Evolutionary conservation across 768 basidiomycete genomes (phyloP).

Genomic region (Leccinum obscurum): DNA sequence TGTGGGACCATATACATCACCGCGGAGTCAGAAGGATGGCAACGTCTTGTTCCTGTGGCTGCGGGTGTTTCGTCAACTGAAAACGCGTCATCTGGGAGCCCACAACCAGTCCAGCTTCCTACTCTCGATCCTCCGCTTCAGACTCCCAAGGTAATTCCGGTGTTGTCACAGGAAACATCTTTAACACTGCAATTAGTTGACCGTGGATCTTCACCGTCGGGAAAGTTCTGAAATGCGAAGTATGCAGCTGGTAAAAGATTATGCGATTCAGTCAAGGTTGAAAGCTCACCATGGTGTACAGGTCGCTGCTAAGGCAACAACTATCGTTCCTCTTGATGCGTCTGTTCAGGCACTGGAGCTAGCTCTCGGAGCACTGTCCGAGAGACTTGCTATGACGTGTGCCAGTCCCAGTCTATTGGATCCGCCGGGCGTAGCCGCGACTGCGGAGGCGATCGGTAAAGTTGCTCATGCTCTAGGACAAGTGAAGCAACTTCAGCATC

Average conservation of each 20-base stretch:
- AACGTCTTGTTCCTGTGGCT: slow-evolving; percentile 40
- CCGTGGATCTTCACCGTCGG: slow-evolving; percentile 19
- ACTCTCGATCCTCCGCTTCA: slow-evolving; percentile 33
- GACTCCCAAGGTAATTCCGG: slow-evolving; percentile 29
- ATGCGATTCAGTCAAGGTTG: background rate
- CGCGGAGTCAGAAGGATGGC: slow-evolving; percentile 54
- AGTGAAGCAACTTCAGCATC: slow-evolving; percentile 57
- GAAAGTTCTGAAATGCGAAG: slow-evolving; percentile 16
- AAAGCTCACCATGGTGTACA: slow-evolving; percentile 14
- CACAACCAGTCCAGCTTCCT: slow-evolving; percentile 33
- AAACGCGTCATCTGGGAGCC: background rate
- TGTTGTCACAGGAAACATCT: background rate
- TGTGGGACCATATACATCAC: slow-evolving; percentile 63
- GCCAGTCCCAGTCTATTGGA: slow-evolving; percentile 42
- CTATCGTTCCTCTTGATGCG: slow-evolving; percentile 19
- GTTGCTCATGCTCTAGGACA: slow-evolving; percentile 61
- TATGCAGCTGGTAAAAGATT: slow-evolving; percentile 18
- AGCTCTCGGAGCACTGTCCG: slow-evolving; percentile 52
- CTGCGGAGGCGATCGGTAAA: slow-evolving; percentile 71
- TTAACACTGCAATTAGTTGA: slow-evolving; percentile 22
- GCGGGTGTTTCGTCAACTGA: slow-evolving; percentile 9
- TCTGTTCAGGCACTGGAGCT: slow-evolving; percentile 51
- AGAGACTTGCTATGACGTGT: slow-evolving; percentile 48
- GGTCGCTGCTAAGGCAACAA: slow-evolving; percentile 17
- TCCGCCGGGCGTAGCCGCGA: slow-evolving; percentile 48